Evolutionary conservation across 2,329 filamentous ascomycete species (phyloP), one percentile per base, ranked within the genome.

Genomic region (Alternaria atra): DNA sequence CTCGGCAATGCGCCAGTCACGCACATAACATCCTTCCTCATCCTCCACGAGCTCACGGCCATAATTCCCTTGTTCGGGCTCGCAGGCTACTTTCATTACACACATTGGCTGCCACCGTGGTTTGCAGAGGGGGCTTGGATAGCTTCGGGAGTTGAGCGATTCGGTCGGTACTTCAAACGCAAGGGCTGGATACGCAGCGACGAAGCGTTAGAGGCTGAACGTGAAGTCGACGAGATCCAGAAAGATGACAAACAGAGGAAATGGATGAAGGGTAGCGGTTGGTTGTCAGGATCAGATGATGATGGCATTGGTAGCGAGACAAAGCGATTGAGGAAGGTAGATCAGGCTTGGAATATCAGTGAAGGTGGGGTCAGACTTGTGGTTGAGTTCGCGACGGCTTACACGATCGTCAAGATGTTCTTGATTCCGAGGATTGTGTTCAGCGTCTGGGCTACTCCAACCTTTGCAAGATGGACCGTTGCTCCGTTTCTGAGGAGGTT

Each of bases 371-470:
- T 85, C 35, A 84, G 84, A 61, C 63, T 89, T 60, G 80, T 90
- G 32, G 80, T 89, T 23, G 87, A 90, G 79, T 87, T 98, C 65
- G 95, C 92, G 25, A 90, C 95, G 20, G 94, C 95, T 5, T 99
- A 95, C 82, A 91, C 93, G 1, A 86, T 97, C 64, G 96, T 93
- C 1, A 99, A 99, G 81, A 89, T 88, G 15, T 74, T 98, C 60
- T 77, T 99, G 65, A 93, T 95, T 0, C 72, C 91, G 12, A 86
- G 95, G 68, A 86, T 99, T 63, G 81, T 90, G 27, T 79, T 88
- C 6, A 97, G 94, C 80, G 85, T 96, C 4, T 97, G 91, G 92
- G 90, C 87, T 13, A 97, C 95, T 47, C 95, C 95, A 4, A 96
- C 92, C 91, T 96, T 98, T 83, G 94, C 94, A 30, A 81, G 64